Percentiles rank a stretch among this genome's conserved stretches.
Evolutionary conservation across 1,284 basidiomycete genomes (phyloP).

Genomic region (Rhodotorula sp.): DNA sequence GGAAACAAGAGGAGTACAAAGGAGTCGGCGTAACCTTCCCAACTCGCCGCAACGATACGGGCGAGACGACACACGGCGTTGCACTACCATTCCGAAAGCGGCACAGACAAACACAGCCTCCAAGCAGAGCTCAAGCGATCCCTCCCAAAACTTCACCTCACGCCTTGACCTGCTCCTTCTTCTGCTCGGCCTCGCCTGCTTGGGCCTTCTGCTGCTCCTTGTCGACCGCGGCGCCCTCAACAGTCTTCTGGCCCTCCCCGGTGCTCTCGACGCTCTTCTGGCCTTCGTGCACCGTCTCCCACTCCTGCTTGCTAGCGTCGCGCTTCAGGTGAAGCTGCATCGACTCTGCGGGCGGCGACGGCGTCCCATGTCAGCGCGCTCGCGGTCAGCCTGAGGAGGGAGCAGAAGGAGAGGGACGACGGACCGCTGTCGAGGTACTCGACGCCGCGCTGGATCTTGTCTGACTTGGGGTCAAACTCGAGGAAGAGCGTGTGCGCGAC

Average conservation of each 20-base stretch:
- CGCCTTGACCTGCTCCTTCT: neutral
- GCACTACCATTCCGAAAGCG: no score
- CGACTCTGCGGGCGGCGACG: neutral
- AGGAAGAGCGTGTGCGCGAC: constrained; percentile 9
- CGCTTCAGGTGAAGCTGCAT: constrained; percentile 14
- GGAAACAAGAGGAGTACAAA: no score
- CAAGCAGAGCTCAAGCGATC: neutral
- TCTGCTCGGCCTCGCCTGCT: neutral
- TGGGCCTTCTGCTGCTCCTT: neutral
- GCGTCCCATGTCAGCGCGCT: no score
- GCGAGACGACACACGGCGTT: no score
- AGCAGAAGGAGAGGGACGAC: neutral
- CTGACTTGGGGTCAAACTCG: constrained; percentile 3
- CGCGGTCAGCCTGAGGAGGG: no score
- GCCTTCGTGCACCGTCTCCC: neutral
- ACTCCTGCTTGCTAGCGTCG: constrained; percentile 3
- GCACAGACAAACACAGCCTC: no score
- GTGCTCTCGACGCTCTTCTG: neutral
- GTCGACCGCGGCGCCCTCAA: neutral
- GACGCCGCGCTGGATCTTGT: constrained; percentile 15
- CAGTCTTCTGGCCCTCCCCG: neutral
- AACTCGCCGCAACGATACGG: no score
- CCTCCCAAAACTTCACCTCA: neutral
- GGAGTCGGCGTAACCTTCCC: no score
- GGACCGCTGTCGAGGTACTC: constrained; percentile 16